phyloP scores from a whole-genome alignment of 768 basidiomycete species.

The Coprinellus micaceus region DNA sequence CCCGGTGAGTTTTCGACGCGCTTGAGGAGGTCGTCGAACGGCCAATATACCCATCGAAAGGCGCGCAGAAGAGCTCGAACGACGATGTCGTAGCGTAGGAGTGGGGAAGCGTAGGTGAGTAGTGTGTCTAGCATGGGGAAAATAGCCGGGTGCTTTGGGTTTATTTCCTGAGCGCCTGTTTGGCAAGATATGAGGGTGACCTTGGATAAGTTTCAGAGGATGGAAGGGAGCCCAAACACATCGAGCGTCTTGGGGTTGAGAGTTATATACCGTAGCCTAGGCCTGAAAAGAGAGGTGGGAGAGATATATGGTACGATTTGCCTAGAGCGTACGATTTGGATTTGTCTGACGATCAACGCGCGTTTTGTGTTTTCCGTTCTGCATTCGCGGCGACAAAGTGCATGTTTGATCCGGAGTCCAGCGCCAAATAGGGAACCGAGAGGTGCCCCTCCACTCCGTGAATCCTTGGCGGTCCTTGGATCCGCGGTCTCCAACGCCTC shows the following conservation, averaged over 20 bases:
- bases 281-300: background rate
- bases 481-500: no score
- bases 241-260: no score
- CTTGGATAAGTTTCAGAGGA: background rate
- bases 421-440: background rate
- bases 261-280: background rate
- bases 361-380: background rate
- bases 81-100: conserved; percentile 15
- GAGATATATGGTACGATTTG: background rate
- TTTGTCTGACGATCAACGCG: background rate
- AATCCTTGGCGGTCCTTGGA: background rate
- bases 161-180: background rate
- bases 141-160: background rate
- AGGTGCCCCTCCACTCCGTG: background rate
- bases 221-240: background rate
- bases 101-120: conserved; percentile 4
- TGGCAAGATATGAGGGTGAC: no score
- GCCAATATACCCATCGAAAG: conserved; percentile 17
- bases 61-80: conserved; percentile 16
- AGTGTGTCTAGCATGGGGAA: conserved; percentile 5
- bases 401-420: background rate
- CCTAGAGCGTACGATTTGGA: background rate
- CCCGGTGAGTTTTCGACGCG: conserved; percentile 44
- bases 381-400: background rate
- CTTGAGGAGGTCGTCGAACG: conserved; percentile 20